Percentiles rank a stretch among this genome's conserved stretches.
Conservation (phyloP, 2,329 filamentous ascomycete species). For the Aspergillus glaucus region DNA sequence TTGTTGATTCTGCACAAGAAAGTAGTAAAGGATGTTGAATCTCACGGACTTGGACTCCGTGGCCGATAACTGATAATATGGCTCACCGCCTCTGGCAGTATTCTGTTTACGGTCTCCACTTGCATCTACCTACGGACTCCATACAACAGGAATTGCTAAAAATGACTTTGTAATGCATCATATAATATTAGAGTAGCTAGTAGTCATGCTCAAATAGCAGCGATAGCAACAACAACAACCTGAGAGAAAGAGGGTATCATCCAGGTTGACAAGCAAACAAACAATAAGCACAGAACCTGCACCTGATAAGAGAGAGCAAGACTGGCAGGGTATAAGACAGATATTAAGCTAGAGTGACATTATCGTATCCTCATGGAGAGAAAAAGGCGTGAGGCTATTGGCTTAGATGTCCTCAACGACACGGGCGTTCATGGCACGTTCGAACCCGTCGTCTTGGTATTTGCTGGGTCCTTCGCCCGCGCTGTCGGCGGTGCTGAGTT, state of each 20-base stretch:
- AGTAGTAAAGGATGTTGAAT: no score
- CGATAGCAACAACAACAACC: background rate
- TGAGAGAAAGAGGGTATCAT: constrained; percentile 31
- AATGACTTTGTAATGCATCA: no score
- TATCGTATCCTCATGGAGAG: constrained; percentile 14
- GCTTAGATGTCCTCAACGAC: constrained; percentile 78
- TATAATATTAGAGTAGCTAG: no score
- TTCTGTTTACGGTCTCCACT: no score
- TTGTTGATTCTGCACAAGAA: no score
- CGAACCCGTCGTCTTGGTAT: constrained; percentile 57
- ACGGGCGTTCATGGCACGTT: constrained; percentile 72
- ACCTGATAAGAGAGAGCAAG: no score
- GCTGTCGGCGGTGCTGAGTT: constrained; percentile 45
- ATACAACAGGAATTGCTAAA: no score
- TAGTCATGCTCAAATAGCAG: no score
- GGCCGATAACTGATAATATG: no score
- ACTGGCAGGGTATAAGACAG: constrained; percentile 2
- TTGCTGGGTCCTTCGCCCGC: constrained; percentile 52
- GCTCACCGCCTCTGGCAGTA: no score
- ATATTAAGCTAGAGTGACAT: constrained; percentile 10
- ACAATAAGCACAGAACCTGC: constrained; percentile 6
- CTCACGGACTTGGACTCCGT: no score
- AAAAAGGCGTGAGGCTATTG: background rate
- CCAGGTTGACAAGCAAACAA: constrained; percentile 10
- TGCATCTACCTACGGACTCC: no score